Evolutionary conservation across 73 alveolate species (phyloP).

Genomic region (Paramecium pentaurelia): DNA sequence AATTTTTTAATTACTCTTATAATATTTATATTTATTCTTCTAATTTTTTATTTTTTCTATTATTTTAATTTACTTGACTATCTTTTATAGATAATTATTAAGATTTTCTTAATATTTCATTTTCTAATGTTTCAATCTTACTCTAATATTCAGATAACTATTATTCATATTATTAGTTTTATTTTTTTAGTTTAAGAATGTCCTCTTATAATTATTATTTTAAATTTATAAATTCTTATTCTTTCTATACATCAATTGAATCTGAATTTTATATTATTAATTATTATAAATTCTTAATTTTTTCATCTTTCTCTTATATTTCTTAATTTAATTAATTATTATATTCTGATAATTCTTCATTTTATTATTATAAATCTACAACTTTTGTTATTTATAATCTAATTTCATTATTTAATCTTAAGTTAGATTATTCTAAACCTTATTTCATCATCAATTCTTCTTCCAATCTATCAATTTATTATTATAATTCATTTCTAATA

Average conservation of each 20-base stretch:
- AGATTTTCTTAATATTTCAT: not conserved
- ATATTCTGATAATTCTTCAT: not conserved
- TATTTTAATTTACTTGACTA: not conserved
- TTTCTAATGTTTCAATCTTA: not conserved
- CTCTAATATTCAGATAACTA: not conserved
- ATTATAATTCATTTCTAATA: not conserved
- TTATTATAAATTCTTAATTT: not conserved
- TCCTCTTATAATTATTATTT: not conserved
- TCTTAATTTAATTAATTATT: not conserved
- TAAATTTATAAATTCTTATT: not conserved
- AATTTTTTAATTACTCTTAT: not conserved
- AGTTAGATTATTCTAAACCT: not conserved
- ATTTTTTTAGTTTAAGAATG: not conserved
- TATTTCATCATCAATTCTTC: not conserved
- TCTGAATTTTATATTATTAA: not conserved
- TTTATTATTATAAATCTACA: not conserved
- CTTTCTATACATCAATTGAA: not conserved
- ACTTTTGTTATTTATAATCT: not conserved
- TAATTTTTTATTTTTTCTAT: not conserved
- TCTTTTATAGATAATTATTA: not conserved
- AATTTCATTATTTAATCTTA: not conserved
- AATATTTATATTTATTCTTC: not conserved
- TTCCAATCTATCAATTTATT: not conserved
- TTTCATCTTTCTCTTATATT: not conserved
- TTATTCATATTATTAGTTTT: not conserved